These are phyloP conservation scores for Yarrowia sp. DNA, from an alignment of 805 yeast genomes.

Conservation along the genomic window DNA sequence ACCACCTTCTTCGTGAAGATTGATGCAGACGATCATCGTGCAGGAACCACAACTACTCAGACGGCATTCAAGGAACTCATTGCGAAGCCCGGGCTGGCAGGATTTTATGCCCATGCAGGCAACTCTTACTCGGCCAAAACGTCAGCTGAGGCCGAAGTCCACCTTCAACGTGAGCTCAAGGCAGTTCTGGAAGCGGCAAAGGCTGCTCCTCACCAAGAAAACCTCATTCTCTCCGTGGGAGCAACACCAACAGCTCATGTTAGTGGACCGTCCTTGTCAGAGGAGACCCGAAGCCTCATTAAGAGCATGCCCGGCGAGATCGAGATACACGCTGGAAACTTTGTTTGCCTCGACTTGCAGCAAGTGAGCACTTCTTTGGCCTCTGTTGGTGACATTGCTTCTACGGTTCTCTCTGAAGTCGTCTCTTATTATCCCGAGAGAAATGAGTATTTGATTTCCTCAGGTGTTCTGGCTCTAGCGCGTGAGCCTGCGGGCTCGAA, in stretches of 20 bases:
- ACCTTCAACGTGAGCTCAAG: slow-evolving; percentile 62
- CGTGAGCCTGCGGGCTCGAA: slow-evolving; percentile 66
- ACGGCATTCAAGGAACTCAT: slow-evolving; percentile 53
- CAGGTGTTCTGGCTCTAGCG: slow-evolving; percentile 75
- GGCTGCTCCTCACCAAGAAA: slow-evolving; percentile 50
- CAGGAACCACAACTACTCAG: slow-evolving; percentile 58
- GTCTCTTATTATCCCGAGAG: slow-evolving; percentile 65
- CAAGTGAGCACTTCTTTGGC: slow-evolving; percentile 75
- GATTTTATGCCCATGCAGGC: slow-evolving; percentile 83
- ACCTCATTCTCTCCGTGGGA: slow-evolving; percentile 70
- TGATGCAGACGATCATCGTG: slow-evolving; percentile 74
- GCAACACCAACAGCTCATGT: slow-evolving; percentile 57
- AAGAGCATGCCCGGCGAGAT: slow-evolving; percentile 50
- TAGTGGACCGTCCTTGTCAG: slow-evolving; percentile 5
- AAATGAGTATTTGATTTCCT: slow-evolving; percentile 69
- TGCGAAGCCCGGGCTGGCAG: slow-evolving; percentile 58
- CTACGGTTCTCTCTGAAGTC: slow-evolving; percentile 64
- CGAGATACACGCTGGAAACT: slow-evolving; percentile 85
- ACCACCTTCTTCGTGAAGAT: slow-evolving; percentile 67
- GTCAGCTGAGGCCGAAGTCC: slow-evolving; percentile 56
- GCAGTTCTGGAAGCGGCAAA: slow-evolving; percentile 63
- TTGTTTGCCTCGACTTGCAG: slow-evolving; percentile 74
- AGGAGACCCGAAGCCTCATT: slow-evolving; percentile 22
- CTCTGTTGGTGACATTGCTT: slow-evolving; percentile 55
- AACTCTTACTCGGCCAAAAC: slow-evolving; percentile 65